Percentiles rank a stretch among this genome's conserved stretches.
phyloP scores from a whole-genome alignment of 371 early-diverging fungal genomes.

The Apophysomyces variabilis region DNA sequence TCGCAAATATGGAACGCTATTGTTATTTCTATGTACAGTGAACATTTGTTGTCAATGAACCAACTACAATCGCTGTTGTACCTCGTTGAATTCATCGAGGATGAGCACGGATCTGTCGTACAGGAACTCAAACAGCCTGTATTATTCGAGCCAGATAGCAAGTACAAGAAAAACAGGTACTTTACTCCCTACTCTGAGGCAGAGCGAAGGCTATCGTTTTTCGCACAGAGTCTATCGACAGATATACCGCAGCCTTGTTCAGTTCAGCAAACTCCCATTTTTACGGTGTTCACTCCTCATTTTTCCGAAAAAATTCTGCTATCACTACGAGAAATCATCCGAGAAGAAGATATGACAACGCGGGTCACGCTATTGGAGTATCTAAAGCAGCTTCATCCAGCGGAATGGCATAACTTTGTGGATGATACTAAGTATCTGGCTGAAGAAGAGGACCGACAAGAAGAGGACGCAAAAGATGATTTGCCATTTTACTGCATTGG shows the following conservation, averaged over 20 bases:
- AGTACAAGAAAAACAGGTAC: constrained; percentile 63
- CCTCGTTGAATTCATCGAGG: constrained; percentile 60
- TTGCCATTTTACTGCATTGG: constrained; percentile 85
- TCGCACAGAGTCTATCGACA: constrained; percentile 87
- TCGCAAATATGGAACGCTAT: constrained; percentile 92
- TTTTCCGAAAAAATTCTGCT: constrained; percentile 89
- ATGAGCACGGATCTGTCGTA: constrained; percentile 19
- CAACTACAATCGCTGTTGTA: constrained; percentile 80
- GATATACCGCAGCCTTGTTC: constrained; percentile 81
- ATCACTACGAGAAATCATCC: constrained; percentile 83
- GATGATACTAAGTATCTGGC: constrained; percentile 85
- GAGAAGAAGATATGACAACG: constrained; percentile 83
- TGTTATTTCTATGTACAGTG: constrained; percentile 86
- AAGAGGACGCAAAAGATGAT: constrained; percentile 67
- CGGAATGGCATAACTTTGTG: constrained; percentile 93
- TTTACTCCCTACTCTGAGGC: constrained; percentile 82
- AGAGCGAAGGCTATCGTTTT: constrained; percentile 84
- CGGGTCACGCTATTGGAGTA: constrained; percentile 87
- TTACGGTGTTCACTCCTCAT: constrained; percentile 92
- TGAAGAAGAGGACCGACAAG: constrained; percentile 60
- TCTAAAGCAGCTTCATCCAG: constrained; percentile 79
- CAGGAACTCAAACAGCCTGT: constrained; percentile 75
- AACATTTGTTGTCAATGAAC: constrained; percentile 79
- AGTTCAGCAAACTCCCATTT: constrained; percentile 83
- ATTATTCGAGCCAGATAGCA: constrained; percentile 74